Percentiles rank a stretch among this genome's conserved stretches.
These are phyloP conservation scores for Stenogyne calaminthoides DNA, from an alignment of 305 asterid genomes.

Conservation along the genomic window DNA sequence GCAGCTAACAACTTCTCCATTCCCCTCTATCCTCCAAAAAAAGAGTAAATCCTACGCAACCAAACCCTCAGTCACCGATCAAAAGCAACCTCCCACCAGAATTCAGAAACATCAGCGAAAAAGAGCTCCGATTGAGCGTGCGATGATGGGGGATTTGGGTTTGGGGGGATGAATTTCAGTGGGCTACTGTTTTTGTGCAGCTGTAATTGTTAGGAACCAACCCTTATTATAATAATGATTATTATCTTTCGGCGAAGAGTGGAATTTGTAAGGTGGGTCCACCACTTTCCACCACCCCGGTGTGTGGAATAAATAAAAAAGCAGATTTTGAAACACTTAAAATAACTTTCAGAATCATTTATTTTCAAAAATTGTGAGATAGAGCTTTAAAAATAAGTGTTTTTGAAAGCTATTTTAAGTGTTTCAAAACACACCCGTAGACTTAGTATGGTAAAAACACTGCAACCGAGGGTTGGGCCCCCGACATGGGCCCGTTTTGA, in stretches of 20 bases:
- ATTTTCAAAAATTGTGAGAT: no score
- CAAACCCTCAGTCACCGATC: conserved; percentile 15
- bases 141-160: conserved; percentile 7
- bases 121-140: conserved; percentile 18
- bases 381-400: no score
- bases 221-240: conserved; percentile 4
- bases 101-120: conserved; percentile 8
- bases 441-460: conserved; percentile 17
- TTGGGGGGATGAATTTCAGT: conserved; percentile 21
- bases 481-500: conserved; percentile 18
- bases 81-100: neutral
- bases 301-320: conserved; percentile 25
- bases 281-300: conserved; percentile 15
- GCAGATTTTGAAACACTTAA: no score
- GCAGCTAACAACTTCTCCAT: conserved; percentile 68
- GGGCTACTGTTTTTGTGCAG: neutral
- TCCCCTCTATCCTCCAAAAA: neutral
- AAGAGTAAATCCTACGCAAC: conserved; percentile 15
- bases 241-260: conserved; percentile 45
- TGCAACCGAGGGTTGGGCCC: no score
- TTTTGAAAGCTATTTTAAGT: no score
- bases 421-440: no score
- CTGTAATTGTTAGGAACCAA: conserved; percentile 31
- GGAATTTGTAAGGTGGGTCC: conserved; percentile 36
- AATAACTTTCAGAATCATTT: no score